A percentile compares a stretch with the other conserved stretches of the same genome.
Evolutionary conservation across 1,284 basidiomycete species (phyloP).

Genomic region (Pholiota adiposa): DNA sequence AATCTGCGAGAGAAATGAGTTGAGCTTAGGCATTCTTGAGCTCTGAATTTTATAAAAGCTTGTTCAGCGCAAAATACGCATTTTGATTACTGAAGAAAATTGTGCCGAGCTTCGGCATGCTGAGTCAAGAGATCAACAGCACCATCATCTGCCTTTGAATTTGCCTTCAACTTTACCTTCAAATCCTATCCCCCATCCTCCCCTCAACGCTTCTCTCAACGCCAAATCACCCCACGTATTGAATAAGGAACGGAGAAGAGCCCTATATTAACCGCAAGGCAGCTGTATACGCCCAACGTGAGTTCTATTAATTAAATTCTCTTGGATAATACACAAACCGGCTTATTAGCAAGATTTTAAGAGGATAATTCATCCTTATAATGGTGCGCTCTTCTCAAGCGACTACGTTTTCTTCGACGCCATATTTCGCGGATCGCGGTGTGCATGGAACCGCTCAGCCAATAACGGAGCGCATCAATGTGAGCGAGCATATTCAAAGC

Average conservation of each 20-base stretch:
- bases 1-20: not conserved
- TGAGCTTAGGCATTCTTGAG: not conserved
- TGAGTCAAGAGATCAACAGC: not conserved
- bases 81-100: not conserved
- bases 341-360: not conserved
- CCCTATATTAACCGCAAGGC: not conserved
- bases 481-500: slow-evolving; percentile 37
- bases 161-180: not conserved
- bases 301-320: not conserved
- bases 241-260: not conserved
- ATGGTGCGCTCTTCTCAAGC: slow-evolving; percentile 54
- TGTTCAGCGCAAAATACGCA: not conserved
- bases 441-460: slow-evolving; percentile 68
- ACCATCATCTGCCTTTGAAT: not conserved
- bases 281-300: not conserved
- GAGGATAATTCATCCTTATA: not conserved
- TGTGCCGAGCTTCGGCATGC: not conserved
- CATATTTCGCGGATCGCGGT: slow-evolving; percentile 77
- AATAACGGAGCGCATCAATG: slow-evolving; percentile 74
- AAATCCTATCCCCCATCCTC: not conserved
- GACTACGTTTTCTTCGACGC: slow-evolving; percentile 68
- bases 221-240: not conserved
- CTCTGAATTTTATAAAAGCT: not conserved
- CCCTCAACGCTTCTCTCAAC: not conserved
- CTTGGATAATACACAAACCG: not conserved